Evolutionary conservation across 2,329 filamentous ascomycete genomes (phyloP), one percentile per base, ranked within the genome.

Genomic region (Fusarium falciforme): DNA sequence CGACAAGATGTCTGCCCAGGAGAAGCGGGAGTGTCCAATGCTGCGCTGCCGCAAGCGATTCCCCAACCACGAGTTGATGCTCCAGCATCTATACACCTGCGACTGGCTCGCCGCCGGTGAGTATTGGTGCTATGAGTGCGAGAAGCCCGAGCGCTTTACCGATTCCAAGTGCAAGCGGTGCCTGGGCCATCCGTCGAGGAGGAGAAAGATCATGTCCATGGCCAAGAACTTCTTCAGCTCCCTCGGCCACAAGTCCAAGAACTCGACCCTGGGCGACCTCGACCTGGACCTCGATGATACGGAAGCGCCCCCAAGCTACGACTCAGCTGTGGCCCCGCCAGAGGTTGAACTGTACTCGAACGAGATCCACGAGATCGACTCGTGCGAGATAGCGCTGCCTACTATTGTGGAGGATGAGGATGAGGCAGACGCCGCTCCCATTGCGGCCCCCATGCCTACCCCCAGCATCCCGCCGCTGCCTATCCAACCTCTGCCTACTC

Each of bases 81-180:
- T 89, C 59, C 85, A 83, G 74, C 88, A 89, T 71, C 81, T 90
- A 11, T 85, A 86, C 67, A 79, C 79, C 42, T 89, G 88, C 76
- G 81, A 83, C 33, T 82, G 87, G 75, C 84, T 90, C 35, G 78
- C 82, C 29, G 83, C 83, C 5, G 86, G 87, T 66, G 86, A 89
- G 81, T 90, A 89, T 73, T 85, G 87, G 82, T 90, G 88, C 77
- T 89, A 87, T 76, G 85, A 89, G 40, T 89, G 88, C 76, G 85
- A 83, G 77, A 85, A 84, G 74, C 82, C 86, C 65, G 88, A 90
- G 77, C 82, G 83, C 40, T 88, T 89, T 78, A 85, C 85, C 79
- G 87, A 89, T 72, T 80, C 83, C 72, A 81, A 85, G 75, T 89
- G 87, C 80, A 86, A 84, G 64, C 83, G 84, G 42, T 89, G 86